Percentiles rank a stretch among this genome's conserved stretches.
Evolutionary conservation across 805 yeast genomes (phyloP).

Genomic region (Saturnispora quitensis): DNA sequence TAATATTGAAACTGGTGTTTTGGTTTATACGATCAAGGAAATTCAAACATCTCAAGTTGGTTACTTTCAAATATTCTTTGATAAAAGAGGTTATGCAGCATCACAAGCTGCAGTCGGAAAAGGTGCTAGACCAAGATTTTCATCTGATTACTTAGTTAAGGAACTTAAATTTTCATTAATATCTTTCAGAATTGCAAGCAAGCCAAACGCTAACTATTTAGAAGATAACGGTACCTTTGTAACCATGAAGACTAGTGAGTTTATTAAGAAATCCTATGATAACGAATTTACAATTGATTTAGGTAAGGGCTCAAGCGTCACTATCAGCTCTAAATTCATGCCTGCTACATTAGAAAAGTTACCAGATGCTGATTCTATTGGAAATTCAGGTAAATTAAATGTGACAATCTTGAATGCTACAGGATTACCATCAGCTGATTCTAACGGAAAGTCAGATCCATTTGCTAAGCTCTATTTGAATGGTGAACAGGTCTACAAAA

Average conservation of each 20-base stretch:
- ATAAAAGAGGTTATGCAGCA: constrained; percentile 60
- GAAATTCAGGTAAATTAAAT: constrained; percentile 63
- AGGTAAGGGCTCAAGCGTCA: constrained; percentile 37
- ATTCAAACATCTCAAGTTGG: constrained; percentile 50
- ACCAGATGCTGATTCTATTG: constrained; percentile 66
- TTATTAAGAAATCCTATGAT: constrained; percentile 57
- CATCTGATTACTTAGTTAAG: constrained; percentile 68
- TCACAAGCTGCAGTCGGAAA: constrained; percentile 46
- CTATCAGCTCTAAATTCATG: constrained; percentile 63
- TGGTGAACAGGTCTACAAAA: constrained; percentile 55
- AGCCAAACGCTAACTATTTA: constrained; percentile 43
- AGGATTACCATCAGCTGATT: constrained; percentile 74
- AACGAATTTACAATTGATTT: constrained; percentile 50
- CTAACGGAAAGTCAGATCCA: constrained; percentile 92
- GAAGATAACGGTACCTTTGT: constrained; percentile 54
- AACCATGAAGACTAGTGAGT: constrained; percentile 54
- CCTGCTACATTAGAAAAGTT: constrained; percentile 55
- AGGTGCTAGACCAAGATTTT: constrained; percentile 29
- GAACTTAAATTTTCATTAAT: constrained; percentile 62
- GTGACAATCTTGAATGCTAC: constrained; percentile 57
- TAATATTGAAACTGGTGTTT: constrained; percentile 62
- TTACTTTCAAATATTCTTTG: constrained; percentile 69
- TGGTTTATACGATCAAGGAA: constrained; percentile 56
- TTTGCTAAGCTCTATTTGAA: constrained; percentile 63
- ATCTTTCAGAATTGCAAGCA: constrained; percentile 51